Base-by-base conservation (phyloP, 305 asterid species). In the Andrographis paniculata region DNA sequence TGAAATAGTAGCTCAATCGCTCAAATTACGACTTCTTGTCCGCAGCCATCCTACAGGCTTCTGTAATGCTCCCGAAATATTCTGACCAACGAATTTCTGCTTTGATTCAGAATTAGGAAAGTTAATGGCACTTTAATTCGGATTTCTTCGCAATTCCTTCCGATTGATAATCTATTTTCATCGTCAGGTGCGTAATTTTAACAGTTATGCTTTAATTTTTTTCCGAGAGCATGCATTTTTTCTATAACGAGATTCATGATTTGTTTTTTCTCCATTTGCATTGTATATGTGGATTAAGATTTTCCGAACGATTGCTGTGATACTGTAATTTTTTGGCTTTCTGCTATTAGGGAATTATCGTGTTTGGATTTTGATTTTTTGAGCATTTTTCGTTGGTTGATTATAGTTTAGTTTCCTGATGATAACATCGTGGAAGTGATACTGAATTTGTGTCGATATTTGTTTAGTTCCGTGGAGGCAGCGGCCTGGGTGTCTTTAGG, bases 181-280 rank as follows among this genome's bases (percentile, higher is more conserved):
- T 54, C 49, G 18, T 38, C 51, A 58, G 66, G 69, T 65, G 18
- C 38, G 50, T 52, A 17, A 9, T 19, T 41, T 52, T 47, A n/a
- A n/a, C n/a, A n/a, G n/a, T n/a, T n/a, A n/a, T n/a, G n/a, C n/a
- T n/a, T n/a, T n/a, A n/a, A n/a, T 17, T 42, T 35, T 53, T 12
- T 23, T 28, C 23, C n/a, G 13, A 45, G 14, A 20, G 22, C 20
- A 15, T 68, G 60, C 45, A 31, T 36, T 20, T 44, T 24, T 13
- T 0, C 28, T 18, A 27, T 15, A n/a, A n/a, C 15, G 17, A 20
- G 8, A 24, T 24, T 4, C 30, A 3, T 24, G 52, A 14, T 47
- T 48, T 28, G 19, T 3, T 28, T 46, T 39, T 18, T 13, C 39
- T 42, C 43, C 57, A 47, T 52, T 46, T 54, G n/a, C 27, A 36